Evolutionary conservation across 2,329 filamentous ascomycete species (phyloP), one percentile per base, ranked within the genome.

Genomic region (Calonectria pseudoturangicola): DNA sequence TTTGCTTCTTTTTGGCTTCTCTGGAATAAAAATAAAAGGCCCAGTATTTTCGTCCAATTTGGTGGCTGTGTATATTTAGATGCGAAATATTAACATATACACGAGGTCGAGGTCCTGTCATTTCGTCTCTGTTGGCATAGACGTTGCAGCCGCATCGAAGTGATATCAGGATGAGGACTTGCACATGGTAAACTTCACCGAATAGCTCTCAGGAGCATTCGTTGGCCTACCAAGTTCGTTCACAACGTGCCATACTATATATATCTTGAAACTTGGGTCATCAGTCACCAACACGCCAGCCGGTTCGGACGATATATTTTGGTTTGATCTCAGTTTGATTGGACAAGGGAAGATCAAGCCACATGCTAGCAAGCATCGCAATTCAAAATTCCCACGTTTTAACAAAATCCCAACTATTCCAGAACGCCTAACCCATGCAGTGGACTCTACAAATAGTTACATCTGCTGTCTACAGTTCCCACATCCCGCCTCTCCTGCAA

Each of bases 341-440:
- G 13, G 36, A 41, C 33, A 60, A 27, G 54, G 36, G 33, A 41
- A 60, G 36, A 13, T 21, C 54, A 60, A 60, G 33, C 54, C 54
- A 41, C 54, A 21, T 60, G 54, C 54, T 21, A 21, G 21, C 54
- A 25, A 41, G 54, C 33, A 36, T 28, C 54, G 33, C 54, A 27
- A 30, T 41, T 36, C 43, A 41, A 47, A 70, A 21, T 39, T 50
- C 25, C 56, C 60, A 21, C 62, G 43, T 66, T 58, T 56, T 56
- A 58, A 30, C 7, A 60, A 76, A 66, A 73, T 70, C 73, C 75
- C 75, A 74, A 66, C 73, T 75, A 74, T 74, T 70, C 78, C 76
- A 75, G 73, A 80, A 80, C 79, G 79, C 78, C 79, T 75, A 74
- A 75, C 67, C 79, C 68, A 75, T 74, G 75, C 76, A 77, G 68